Conservation (phyloP, 2,329 filamentous ascomycete species). For the Sclerotiophoma versabilis region DNA sequence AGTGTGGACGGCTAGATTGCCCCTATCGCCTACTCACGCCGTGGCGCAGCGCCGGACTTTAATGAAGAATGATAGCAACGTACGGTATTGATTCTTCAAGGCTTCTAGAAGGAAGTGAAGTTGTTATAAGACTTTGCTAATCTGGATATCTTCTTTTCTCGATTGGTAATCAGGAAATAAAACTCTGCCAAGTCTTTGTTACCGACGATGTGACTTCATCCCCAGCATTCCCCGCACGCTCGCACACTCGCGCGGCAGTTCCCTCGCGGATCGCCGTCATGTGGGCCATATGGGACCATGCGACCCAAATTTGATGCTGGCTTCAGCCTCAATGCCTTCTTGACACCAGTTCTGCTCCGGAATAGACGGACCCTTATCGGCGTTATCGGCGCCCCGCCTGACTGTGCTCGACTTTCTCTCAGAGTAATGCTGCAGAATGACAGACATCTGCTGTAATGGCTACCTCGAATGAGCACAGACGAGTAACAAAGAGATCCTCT, state of each 20-base stretch:
- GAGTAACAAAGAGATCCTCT: constrained; percentile 36
- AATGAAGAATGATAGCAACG: not conserved
- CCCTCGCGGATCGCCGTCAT: not conserved
- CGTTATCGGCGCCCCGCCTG: constrained; percentile 12
- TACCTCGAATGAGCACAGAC: constrained; percentile 30
- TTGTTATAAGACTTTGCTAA: not conserved
- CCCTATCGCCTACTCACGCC: not conserved
- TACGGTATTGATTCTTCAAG: not conserved
- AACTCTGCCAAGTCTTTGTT: constrained; percentile 1
- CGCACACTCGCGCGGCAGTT: not conserved
- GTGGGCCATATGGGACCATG: not conserved
- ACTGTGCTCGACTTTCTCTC: not conserved
- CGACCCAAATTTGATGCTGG: not conserved
- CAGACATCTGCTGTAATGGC: constrained; percentile 23
- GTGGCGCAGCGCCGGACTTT: not conserved
- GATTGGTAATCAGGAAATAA: not conserved
- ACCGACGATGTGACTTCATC: constrained; percentile 4
- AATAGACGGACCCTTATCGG: constrained; percentile 9
- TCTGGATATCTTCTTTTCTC: not conserved
- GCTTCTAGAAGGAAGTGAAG: not conserved
- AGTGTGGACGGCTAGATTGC: too few relatives aligned
- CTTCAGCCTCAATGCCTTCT: constrained; percentile 1
- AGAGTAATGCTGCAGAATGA: constrained; percentile 2
- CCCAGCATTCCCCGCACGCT: constrained; percentile 8
- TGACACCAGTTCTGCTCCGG: not conserved